Percentiles rank a stretch among this genome's conserved stretches.
These are phyloP conservation scores for Pseudomassariella vexata DNA, from an alignment of 2,329 filamentous ascomycete genomes.

Conservation along the genomic window DNA sequence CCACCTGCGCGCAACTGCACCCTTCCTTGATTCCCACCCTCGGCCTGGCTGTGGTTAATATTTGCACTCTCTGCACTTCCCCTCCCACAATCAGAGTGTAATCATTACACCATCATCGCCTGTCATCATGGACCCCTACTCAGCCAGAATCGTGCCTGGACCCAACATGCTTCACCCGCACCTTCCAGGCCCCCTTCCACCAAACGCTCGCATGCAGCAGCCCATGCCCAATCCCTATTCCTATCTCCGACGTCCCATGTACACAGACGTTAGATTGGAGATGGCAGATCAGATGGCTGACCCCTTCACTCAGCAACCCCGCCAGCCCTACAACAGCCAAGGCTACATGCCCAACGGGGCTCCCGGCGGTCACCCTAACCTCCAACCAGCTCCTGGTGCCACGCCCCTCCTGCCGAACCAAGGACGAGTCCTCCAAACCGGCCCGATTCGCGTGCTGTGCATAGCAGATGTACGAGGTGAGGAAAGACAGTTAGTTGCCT, in stretches of 20 bases:
- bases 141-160: no score
- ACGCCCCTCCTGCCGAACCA: slow-evolving; percentile 63
- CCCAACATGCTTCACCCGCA: no score
- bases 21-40: no score
- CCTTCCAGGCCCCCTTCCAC: no score
- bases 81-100: no score
- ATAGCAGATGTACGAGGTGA: slow-evolving; percentile 68
- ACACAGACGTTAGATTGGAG: slow-evolving; percentile 7
- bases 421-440: slow-evolving; percentile 59
- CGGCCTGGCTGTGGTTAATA: no score
- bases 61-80: no score
- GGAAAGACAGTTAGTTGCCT: no score
- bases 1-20: no score
- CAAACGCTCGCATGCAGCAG: background rate
- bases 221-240: slow-evolving; percentile 3
- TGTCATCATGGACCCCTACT: no score
- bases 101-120: no score
- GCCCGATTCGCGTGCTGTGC: slow-evolving; percentile 61
- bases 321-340: slow-evolving; percentile 39
- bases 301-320: slow-evolving; percentile 23
- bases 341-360: slow-evolving; percentile 62
- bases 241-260: slow-evolving; percentile 2
- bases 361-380: slow-evolving; percentile 33
- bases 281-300: slow-evolving; percentile 6
- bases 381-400: slow-evolving; percentile 49